Evolutionary conservation across 306 rosid species (phyloP).

Genomic region (Rosa lucieae): DNA sequence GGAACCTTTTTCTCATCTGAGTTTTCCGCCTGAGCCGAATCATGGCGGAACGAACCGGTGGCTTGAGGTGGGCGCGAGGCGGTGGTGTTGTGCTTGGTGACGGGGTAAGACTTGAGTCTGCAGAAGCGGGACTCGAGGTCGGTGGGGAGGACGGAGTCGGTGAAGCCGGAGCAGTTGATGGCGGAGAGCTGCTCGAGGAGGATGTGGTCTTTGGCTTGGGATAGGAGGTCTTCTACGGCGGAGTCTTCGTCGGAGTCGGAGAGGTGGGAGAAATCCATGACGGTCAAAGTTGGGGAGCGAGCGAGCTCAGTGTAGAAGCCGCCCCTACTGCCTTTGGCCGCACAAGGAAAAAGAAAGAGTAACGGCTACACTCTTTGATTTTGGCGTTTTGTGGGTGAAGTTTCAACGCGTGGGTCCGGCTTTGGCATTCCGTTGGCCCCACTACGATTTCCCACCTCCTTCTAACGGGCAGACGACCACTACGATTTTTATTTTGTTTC

Average conservation of each 20-base stretch:
- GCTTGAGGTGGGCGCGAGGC: neutral
- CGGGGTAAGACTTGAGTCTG: constrained; percentile 74
- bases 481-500: no score
- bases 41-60: constrained; percentile 6
- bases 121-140: constrained; percentile 82
- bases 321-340: neutral
- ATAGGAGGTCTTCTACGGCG: constrained; percentile 62
- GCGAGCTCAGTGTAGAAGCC: neutral
- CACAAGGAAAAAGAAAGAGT: neutral
- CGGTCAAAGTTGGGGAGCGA: neutral
- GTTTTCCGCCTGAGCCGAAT: neutral
- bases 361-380: neutral
- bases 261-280: constrained; percentile 55
- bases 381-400: neutral
- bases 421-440: neutral
- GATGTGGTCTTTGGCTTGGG: constrained; percentile 64
- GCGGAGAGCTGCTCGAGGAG: constrained; percentile 72
- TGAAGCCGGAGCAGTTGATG: constrained; percentile 68
- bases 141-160: constrained; percentile 55
- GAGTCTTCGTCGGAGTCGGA: constrained; percentile 60
- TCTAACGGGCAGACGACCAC: no score
- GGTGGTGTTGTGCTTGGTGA: constrained; percentile 21
- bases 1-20: constrained; percentile 25
- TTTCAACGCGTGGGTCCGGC: neutral
- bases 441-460: neutral